Conservation (phyloP, 2,329 filamentous ascomycete species). For the Nigrospora sphaerica region DNA sequence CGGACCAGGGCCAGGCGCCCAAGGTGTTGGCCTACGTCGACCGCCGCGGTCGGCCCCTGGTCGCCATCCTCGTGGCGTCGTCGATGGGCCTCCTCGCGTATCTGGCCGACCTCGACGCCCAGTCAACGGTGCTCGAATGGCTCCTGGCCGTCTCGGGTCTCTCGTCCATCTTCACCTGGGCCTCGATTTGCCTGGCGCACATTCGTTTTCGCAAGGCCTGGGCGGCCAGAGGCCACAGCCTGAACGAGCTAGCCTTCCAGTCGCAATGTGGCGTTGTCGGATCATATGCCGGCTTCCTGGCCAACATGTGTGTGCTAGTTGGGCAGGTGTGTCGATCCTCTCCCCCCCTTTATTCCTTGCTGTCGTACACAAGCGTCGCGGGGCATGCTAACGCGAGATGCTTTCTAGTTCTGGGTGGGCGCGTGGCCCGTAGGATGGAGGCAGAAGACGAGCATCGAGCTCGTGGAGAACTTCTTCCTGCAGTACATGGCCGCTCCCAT, state of each 20-base stretch:
- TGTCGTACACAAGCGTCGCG: too few relatives aligned
- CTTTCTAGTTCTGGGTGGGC: conserved; percentile 65
- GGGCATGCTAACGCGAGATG: too few relatives aligned
- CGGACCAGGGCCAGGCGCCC: conserved; percentile 80
- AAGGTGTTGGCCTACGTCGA: conserved; percentile 74
- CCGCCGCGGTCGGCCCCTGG: conserved; percentile 70
- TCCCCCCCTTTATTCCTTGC: too few relatives aligned
- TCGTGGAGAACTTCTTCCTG: conserved; percentile 65
- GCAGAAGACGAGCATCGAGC: conserved; percentile 30
- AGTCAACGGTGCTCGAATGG: conserved; percentile 67
- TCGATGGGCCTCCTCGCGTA: conserved; percentile 68
- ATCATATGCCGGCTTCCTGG: conserved; percentile 69
- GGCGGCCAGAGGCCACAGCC: conserved; percentile 58
- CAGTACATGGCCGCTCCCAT: conserved; percentile 65
- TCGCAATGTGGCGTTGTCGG: conserved; percentile 74
- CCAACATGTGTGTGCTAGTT: conserved; percentile 70
- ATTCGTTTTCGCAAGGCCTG: conserved; percentile 87
- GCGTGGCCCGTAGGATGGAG: conserved; percentile 64
- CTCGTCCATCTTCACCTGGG: conserved; percentile 73
- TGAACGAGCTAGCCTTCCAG: conserved; percentile 72
- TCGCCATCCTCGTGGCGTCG: conserved; percentile 63
- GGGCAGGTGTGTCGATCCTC: conserved; percentile 44
- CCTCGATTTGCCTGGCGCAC: conserved; percentile 80
- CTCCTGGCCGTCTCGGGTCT: conserved; percentile 68
- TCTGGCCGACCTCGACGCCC: conserved; percentile 58